These are phyloP conservation scores for Exobasidium cylindrosporum DNA, from an alignment of 1,284 basidiomycete species.

Conservation along the genomic window DNA sequence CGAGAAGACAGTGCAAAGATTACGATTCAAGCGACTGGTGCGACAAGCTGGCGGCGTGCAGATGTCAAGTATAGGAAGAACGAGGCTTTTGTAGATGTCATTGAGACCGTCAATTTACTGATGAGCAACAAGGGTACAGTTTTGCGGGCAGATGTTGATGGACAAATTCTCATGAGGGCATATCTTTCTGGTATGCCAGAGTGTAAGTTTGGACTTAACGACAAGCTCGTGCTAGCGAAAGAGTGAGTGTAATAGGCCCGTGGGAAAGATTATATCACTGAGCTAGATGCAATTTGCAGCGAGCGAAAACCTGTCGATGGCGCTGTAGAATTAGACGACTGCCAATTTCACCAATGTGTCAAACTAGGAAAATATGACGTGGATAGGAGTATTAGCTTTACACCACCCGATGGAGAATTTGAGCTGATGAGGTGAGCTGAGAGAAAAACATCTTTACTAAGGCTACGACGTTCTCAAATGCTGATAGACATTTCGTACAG, in stretches of 20 bases:
- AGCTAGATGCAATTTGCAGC: background rate
- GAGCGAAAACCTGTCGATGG: constrained; percentile 15
- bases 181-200: constrained; percentile 93
- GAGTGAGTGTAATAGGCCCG: constrained; percentile 42
- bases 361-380: constrained; percentile 89
- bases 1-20: constrained; percentile 91
- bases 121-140: constrained; percentile 90
- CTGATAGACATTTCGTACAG: no score
- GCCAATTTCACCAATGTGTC: constrained; percentile 98
- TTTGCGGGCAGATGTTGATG: constrained; percentile 94
- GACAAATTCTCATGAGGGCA: constrained; percentile 95
- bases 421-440: constrained; percentile 81
- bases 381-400: constrained; percentile 87
- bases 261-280: background rate
- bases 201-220: constrained; percentile 96
- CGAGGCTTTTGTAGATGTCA: constrained; percentile 95
- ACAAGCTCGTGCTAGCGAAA: constrained; percentile 94
- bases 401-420: constrained; percentile 98
- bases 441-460: no score
- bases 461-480: background rate
- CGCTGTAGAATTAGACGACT: constrained; percentile 79
- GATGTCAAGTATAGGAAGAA: constrained; percentile 99
- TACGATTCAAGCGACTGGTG: constrained; percentile 89
- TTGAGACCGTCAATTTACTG: constrained; percentile 91
- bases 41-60: constrained; percentile 84